A percentile compares a stretch with the other conserved stretches of the same genome.
These are phyloP conservation scores for Beauveria brongniartii DNA, from an alignment of 2,329 filamentous ascomycete species.

Conservation along the genomic window DNA sequence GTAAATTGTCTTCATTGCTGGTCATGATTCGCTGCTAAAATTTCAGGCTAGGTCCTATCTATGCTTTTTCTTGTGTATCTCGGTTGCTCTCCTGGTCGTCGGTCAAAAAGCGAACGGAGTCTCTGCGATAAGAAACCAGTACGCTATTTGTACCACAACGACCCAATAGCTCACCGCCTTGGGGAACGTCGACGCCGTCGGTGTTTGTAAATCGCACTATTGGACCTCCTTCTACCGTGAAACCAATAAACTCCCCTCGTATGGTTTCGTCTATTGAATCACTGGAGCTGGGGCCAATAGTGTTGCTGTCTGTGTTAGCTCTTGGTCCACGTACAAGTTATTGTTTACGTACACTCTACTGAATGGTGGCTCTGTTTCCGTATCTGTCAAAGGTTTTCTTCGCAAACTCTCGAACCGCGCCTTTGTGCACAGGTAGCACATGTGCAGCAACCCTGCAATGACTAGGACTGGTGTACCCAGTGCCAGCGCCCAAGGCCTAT, in stretches of 20 bases:
- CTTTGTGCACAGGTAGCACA: conserved; percentile 34
- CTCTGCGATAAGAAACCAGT: conserved; percentile 31
- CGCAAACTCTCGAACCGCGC: conserved; percentile 28
- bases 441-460: conserved; percentile 44
- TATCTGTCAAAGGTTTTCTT: conserved; percentile 19
- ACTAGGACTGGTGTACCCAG: conserved; percentile 53
- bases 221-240: conserved; percentile 36
- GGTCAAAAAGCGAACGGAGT: conserved; percentile 25
- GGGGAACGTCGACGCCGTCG: conserved; percentile 22
- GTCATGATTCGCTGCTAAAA: too few relatives aligned
- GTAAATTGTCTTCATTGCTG: too few relatives aligned
- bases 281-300: conserved; percentile 26
- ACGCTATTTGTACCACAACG: conserved; percentile 26
- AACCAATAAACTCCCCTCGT: conserved; percentile 33
- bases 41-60: neutral
- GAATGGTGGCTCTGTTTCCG: conserved; percentile 26
- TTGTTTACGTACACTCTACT: conserved; percentile 34
- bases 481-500: conserved; percentile 48
- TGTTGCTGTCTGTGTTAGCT: conserved; percentile 24
- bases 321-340: conserved; percentile 1
- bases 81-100: conserved; percentile 6
- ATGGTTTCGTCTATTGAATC: conserved; percentile 26
- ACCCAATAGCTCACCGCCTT: conserved; percentile 30
- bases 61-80: neutral
- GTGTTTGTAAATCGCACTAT: conserved; percentile 36